A percentile compares a stretch with the other conserved stretches of the same genome.
Evolutionary conservation across 1,139 yeast species (phyloP).

Genomic region (Taphrina communis): DNA sequence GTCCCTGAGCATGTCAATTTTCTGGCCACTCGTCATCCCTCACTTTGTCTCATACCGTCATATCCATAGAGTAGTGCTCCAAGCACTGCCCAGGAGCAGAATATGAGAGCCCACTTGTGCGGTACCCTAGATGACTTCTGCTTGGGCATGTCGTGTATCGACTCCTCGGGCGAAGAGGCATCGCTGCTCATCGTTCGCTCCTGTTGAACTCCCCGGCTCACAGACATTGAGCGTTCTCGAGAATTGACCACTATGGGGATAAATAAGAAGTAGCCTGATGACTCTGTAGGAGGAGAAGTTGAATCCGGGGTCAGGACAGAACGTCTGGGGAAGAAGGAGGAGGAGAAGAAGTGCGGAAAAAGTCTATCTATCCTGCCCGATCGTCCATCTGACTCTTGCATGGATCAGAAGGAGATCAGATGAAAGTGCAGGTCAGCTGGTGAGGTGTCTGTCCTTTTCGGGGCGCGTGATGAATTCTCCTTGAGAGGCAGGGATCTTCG

Average conservation of each 20-base stretch:
- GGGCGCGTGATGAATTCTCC: too few relatives aligned
- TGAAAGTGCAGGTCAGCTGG: too few relatives aligned
- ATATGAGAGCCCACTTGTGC: slow-evolving; percentile 40
- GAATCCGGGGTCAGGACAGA: background rate
- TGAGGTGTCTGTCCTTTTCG: too few relatives aligned
- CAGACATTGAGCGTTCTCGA: background rate
- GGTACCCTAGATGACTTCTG: slow-evolving; percentile 1
- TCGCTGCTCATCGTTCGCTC: background rate
- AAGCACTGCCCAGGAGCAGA: slow-evolving; percentile 57
- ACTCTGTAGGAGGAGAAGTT: background rate
- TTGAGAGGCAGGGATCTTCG: too few relatives aligned
- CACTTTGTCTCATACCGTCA: slow-evolving; percentile 51
- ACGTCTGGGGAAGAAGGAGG: too few relatives aligned
- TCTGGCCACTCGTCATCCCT: too few relatives aligned
- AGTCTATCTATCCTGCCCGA: background rate
- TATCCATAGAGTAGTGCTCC: slow-evolving; percentile 67
- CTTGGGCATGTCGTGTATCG: slow-evolving; percentile 1
- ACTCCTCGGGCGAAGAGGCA: background rate
- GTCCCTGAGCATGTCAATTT: slow-evolving; percentile 46
- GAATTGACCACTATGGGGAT: background rate
- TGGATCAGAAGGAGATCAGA: background rate
- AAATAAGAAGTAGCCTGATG: too few relatives aligned
- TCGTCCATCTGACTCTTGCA: too few relatives aligned
- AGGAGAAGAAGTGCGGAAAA: background rate
- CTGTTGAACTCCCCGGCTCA: background rate